Conservation (phyloP, 2,329 filamentous ascomycete species). For the Ploettnerulaceae sp. region DNA sequence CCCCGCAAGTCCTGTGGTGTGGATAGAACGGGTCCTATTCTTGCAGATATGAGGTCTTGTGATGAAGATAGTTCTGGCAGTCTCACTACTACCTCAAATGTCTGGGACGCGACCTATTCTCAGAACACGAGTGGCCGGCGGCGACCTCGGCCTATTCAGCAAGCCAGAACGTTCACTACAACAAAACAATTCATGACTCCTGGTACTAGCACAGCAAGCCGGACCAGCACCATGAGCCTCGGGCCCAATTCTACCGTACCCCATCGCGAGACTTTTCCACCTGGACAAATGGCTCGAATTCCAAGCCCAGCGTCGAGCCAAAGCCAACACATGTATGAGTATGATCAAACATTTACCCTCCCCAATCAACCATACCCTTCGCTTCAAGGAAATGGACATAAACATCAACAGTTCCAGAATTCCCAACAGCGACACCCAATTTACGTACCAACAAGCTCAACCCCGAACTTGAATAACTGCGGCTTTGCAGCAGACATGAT, state of each 20-base stretch:
- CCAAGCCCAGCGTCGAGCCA: slow-evolving; percentile 16
- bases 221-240: slow-evolving; percentile 17
- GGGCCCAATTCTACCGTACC: slow-evolving; percentile 11
- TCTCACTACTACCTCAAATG: slow-evolving; percentile 22
- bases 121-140: slow-evolving; percentile 14
- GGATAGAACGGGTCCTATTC: slow-evolving; percentile 14
- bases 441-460: slow-evolving; percentile 18
- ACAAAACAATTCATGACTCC: slow-evolving; percentile 27
- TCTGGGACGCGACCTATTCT: slow-evolving; percentile 24
- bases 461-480: slow-evolving; percentile 30
- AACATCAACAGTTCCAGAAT: slow-evolving; percentile 15
- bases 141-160: slow-evolving; percentile 10
- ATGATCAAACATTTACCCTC: slow-evolving; percentile 19
- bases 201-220: slow-evolving; percentile 21
- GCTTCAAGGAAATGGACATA: slow-evolving; percentile 10
- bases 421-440: slow-evolving; percentile 12
- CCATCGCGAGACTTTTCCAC: slow-evolving; percentile 16
- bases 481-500: slow-evolving; percentile 42
- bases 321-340: slow-evolving; percentile 24
- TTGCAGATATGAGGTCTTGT: slow-evolving; percentile 11
- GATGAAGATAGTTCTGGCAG: slow-evolving; percentile 24
- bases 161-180: slow-evolving; percentile 12
- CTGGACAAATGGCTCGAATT: slow-evolving; percentile 18
- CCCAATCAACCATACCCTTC: slow-evolving; percentile 14
- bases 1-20: slow-evolving; percentile 23